A percentile compares a stretch with the other conserved stretches of the same genome.
phyloP scores from a whole-genome alignment of 345 rosid species.

The Toxicodendron radicans region DNA sequence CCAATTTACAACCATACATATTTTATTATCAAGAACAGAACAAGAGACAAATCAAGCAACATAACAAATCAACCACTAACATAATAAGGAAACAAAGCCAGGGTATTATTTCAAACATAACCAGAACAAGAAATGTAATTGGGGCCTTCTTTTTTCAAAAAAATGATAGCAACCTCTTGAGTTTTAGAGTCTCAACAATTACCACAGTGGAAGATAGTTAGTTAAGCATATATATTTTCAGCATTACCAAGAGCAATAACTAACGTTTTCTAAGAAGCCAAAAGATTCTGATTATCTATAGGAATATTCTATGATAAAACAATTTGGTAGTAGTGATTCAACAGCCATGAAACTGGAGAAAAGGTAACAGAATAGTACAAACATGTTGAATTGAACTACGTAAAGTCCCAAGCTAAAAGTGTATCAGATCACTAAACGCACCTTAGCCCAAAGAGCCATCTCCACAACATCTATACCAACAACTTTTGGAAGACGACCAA shows the following conservation, averaged over 20 bases:
- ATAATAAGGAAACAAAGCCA: background rate
- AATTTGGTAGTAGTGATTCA: background rate
- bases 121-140: background rate
- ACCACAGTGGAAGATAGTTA: background rate
- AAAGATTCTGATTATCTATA: background rate
- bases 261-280: background rate
- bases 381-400: background rate
- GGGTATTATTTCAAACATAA: background rate
- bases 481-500: slow-evolving; percentile 79
- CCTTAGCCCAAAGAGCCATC: slow-evolving; percentile 99
- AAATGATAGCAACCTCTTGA: background rate
- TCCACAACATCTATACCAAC: slow-evolving; percentile 91
- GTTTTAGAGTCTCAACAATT: background rate
- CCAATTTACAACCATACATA: background rate
- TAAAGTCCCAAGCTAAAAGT: slow-evolving; percentile 22
- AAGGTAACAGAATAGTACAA: background rate
- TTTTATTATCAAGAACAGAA: background rate
- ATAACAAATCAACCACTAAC: background rate
- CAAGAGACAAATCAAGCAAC: background rate
- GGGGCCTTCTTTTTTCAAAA: background rate
- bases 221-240: background rate
- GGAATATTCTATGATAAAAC: background rate
- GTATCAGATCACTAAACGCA: slow-evolving; percentile 27
- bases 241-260: background rate
- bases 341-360: background rate